phyloP scores from a whole-genome alignment of 73 alveolate genomes.

The Paramecium caudatum region DNA sequence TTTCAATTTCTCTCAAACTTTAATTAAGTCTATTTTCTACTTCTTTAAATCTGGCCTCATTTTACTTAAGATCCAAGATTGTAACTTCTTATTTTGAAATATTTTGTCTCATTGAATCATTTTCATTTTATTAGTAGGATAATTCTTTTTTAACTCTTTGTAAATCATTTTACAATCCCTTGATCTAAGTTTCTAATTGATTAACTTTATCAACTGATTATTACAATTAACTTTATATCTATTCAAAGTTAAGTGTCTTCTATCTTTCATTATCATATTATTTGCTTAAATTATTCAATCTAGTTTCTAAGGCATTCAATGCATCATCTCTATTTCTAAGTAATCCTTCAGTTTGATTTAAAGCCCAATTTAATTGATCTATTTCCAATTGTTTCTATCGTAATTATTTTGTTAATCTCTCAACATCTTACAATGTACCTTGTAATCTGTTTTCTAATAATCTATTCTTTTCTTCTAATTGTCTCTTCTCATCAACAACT shows the following conservation, averaged over 20 bases:
- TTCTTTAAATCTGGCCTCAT: conserved; percentile 57
- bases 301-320: background rate
- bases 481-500: conserved; percentile 5
- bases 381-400: conserved; percentile 26
- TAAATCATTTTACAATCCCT: background rate
- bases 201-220: conserved; percentile 18
- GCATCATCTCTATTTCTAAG: conserved; percentile 27
- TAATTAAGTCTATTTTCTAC: background rate
- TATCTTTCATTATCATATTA: conserved; percentile 36
- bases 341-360: conserved; percentile 11
- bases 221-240: background rate
- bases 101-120: conserved; percentile 31
- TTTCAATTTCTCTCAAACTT: background rate
- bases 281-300: background rate
- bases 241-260: background rate
- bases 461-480: conserved; percentile 25
- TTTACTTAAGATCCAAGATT: conserved; percentile 38
- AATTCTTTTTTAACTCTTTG: conserved; percentile 27
- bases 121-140: background rate
- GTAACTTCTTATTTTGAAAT: background rate
- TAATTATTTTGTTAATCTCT: conserved; percentile 21
- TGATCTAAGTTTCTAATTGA: conserved; percentile 35
- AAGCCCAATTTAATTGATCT: background rate
- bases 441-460: conserved; percentile 13
- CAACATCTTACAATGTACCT: background rate